Evolutionary conservation across 2,329 filamentous ascomycete species (phyloP).

Genomic region (Claviceps fusiformis): DNA sequence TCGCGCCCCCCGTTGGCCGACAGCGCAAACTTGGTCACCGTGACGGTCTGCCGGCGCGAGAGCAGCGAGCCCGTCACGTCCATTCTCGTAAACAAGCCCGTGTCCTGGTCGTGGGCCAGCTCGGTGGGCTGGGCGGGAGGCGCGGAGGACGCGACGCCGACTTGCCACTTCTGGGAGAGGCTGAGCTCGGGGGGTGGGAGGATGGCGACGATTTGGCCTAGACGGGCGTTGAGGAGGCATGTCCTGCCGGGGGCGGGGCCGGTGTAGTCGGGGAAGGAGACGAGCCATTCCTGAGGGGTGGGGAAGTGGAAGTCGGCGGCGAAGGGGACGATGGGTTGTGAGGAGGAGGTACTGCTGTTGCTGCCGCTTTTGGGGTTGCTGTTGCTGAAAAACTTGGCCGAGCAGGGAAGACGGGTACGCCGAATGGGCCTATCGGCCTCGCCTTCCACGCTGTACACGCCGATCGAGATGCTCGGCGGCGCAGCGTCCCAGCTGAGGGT

Average conservation of each 20-base stretch:
- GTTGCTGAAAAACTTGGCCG: neutral
- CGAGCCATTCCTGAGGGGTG: conserved; percentile 3
- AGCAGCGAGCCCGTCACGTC: conserved; percentile 1
- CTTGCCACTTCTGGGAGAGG: conserved; percentile 4
- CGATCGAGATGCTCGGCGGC: conserved; percentile 3
- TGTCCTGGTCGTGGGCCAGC: neutral
- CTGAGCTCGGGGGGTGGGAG: conserved; percentile 1
- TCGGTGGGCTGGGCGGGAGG: neutral
- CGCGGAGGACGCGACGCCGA: neutral
- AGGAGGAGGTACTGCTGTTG: neutral
- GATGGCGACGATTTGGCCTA: conserved; percentile 4
- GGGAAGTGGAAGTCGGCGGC: conserved; percentile 5
- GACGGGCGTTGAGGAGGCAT: conserved; percentile 5
- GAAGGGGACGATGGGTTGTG: neutral
- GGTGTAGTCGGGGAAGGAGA: conserved; percentile 5
- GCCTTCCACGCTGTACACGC: neutral
- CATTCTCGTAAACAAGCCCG: conserved; percentile 3
- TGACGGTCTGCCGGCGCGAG: conserved; percentile 1
- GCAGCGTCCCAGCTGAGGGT: neutral
- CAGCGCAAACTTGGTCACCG: conserved; percentile 3
- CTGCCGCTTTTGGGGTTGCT: neutral
- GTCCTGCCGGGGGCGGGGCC: conserved; percentile 2
- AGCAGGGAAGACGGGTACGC: neutral
- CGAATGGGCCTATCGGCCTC: neutral
- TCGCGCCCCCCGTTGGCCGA: conserved; percentile 3